Percentiles rank a stretch among this genome's conserved stretches.
phyloP scores from a whole-genome alignment of 2,329 filamentous ascomycete species.

The Epichloe aotearoae region DNA sequence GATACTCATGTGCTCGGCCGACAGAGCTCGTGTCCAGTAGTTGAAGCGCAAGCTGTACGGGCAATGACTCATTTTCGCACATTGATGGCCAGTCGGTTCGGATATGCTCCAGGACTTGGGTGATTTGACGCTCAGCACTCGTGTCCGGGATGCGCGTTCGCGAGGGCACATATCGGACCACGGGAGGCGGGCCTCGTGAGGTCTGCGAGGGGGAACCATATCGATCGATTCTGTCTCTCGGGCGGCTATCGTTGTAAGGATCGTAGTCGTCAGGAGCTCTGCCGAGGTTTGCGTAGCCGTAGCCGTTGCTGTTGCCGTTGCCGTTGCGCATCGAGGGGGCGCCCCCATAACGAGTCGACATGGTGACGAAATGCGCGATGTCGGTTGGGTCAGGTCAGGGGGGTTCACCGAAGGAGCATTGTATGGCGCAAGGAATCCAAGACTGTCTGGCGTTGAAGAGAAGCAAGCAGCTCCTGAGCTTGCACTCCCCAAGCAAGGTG shows the following conservation, averaged over 20 bases:
- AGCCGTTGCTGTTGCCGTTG: slow-evolving; percentile 25
- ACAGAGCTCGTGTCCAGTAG: slow-evolving; percentile 89
- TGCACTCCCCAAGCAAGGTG: background rate
- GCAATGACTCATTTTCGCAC: slow-evolving; percentile 76
- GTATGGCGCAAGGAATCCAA: slow-evolving; percentile 1
- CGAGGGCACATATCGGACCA: slow-evolving; percentile 22
- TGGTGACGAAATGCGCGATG: slow-evolving; percentile 15
- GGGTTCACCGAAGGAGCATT: slow-evolving; percentile 7
- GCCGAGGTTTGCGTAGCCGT: slow-evolving; percentile 31
- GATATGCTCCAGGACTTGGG: slow-evolving; percentile 65
- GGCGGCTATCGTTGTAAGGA: slow-evolving; percentile 27
- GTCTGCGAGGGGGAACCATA: slow-evolving; percentile 25
- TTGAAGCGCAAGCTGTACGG: slow-evolving; percentile 88
- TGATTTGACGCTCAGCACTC: slow-evolving; percentile 42
- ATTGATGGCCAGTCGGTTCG: slow-evolving; percentile 85
- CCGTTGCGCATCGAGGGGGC: slow-evolving; percentile 23
- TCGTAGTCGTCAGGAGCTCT: slow-evolving; percentile 34
- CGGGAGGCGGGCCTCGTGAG: slow-evolving; percentile 16
- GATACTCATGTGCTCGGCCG: slow-evolving; percentile 78
- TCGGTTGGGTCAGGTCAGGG: background rate
- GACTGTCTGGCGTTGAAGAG: background rate
- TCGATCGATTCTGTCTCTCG: slow-evolving; percentile 29
- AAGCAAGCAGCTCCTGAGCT: background rate
- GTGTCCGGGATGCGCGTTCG: slow-evolving; percentile 27
- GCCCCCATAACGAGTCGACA: slow-evolving; percentile 37